Percentiles rank a stretch among this genome's conserved stretches.
These are phyloP conservation scores for Suillus variegatus DNA, from an alignment of 768 basidiomycete genomes.

Conservation along the genomic window DNA sequence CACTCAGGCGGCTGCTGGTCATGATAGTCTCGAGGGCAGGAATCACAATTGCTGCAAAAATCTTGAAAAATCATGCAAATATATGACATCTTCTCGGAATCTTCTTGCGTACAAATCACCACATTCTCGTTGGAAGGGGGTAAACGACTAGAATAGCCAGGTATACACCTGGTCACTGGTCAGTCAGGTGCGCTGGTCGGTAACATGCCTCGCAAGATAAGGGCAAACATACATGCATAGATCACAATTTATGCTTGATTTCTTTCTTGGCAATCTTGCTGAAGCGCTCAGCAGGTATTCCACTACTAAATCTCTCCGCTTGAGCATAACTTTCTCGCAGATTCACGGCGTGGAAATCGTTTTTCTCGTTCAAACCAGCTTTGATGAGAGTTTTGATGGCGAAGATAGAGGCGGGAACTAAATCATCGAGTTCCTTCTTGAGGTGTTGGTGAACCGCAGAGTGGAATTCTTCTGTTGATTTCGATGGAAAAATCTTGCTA, in stretches of 20 bases:
- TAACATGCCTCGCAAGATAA: neutral
- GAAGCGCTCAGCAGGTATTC: conserved; percentile 56
- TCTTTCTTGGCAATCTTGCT: conserved; percentile 59
- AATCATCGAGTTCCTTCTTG: conserved; percentile 52
- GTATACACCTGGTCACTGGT: neutral
- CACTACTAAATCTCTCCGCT: conserved; percentile 63
- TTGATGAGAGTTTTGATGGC: conserved; percentile 54
- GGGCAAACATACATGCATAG: neutral
- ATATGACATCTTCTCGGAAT: neutral
- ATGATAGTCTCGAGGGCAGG: neutral
- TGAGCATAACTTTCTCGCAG: conserved; percentile 73
- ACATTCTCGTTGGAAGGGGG: neutral
- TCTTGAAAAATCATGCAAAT: neutral
- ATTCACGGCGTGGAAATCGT: conserved; percentile 63
- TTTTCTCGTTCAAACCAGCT: conserved; percentile 59
- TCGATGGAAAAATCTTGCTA: conserved; percentile 64
- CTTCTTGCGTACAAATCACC: neutral
- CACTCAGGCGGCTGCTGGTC: neutral
- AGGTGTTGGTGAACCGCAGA: conserved; percentile 48
- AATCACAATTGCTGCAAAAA: neutral
- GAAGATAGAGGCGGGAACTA: conserved; percentile 57
- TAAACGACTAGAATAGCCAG: conserved; percentile 4
- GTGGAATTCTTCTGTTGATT: conserved; percentile 55
- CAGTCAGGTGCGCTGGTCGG: neutral
- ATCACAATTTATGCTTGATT: conserved; percentile 63